Percentiles rank a stretch among this genome's conserved stretches.
Evolutionary conservation across 257 asterid genomes (phyloP).

Genomic region (Cruciata laevipes): DNA sequence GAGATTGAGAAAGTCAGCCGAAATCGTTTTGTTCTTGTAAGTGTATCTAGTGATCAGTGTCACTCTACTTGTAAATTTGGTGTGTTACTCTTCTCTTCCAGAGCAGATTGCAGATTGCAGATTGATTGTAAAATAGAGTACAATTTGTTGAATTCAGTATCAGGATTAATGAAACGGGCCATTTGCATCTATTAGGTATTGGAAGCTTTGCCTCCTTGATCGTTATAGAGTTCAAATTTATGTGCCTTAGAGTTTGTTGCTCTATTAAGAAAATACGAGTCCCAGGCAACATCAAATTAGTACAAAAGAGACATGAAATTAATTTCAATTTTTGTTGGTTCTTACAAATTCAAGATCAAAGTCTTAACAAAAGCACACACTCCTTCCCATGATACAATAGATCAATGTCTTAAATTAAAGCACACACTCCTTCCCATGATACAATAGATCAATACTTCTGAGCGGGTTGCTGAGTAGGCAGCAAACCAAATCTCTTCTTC

Average conservation of each 20-base stretch:
- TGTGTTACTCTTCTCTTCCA: neutral
- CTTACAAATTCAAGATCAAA: neutral
- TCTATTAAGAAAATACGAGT: neutral
- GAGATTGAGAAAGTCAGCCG: neutral
- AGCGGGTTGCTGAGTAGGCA: conserved; percentile 70
- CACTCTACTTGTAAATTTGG: neutral
- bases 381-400: neutral
- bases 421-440: neutral
- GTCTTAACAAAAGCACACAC: neutral
- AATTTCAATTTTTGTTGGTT: neutral
- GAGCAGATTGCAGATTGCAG: neutral
- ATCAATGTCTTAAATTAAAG: too few relatives aligned
- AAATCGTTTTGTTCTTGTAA: neutral
- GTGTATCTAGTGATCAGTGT: neutral
- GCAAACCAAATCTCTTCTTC: conserved; percentile 83
- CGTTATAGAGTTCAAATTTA: too few relatives aligned
- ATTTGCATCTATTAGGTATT: too few relatives aligned
- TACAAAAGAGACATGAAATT: neutral
- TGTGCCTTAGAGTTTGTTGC: neutral
- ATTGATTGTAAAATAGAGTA: neutral
- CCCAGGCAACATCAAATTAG: too few relatives aligned
- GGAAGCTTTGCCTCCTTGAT: too few relatives aligned
- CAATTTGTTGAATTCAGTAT: neutral
- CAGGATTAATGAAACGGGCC: too few relatives aligned
- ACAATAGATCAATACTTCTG: conserved; percentile 47